Evolutionary conservation across 140 eudicot genomes (phyloP).

Genomic region (Erigeron philadelphicus): DNA sequence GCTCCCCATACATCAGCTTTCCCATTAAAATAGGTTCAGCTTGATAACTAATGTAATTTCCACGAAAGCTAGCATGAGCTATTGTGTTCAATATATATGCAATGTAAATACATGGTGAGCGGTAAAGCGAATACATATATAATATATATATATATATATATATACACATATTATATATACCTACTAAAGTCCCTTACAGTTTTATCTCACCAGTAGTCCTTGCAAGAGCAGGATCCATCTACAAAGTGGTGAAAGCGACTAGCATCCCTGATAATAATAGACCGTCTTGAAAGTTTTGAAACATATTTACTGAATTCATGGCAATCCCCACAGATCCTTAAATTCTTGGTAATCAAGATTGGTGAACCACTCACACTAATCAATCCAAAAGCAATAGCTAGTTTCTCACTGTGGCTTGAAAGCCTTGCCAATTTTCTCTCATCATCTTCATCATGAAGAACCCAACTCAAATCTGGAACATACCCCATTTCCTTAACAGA

Average conservation of each 20-base stretch:
- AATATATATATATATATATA: not conserved
- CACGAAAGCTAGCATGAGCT: too few species aligned
- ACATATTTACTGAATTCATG: constrained; percentile 44
- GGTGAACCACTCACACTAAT: constrained; percentile 29
- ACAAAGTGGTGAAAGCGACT: constrained; percentile 53
- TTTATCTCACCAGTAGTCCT: constrained; percentile 50
- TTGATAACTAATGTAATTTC: too few species aligned
- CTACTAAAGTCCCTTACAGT: too few species aligned
- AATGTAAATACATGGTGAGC: not conserved
- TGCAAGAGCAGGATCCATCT: constrained; percentile 56
- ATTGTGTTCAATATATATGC: too few species aligned
- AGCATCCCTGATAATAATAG: constrained; percentile 44
- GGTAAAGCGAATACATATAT: not conserved
- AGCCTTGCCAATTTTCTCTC: constrained; percentile 43
- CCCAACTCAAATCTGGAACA: constrained; percentile 56
- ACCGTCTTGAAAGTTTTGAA: constrained; percentile 35
- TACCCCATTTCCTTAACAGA: constrained; percentile 38
- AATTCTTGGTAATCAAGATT: constrained; percentile 42
- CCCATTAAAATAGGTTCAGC: too few species aligned
- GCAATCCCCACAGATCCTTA: constrained; percentile 59
- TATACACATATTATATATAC: not conserved
- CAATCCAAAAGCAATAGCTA: constrained; percentile 52
- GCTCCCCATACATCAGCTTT: too few species aligned
- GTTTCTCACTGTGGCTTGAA: constrained; percentile 54
- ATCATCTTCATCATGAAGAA: constrained; percentile 48